These are phyloP conservation scores for Xenosphaeropsis pyriputrescens DNA, from an alignment of 2,329 filamentous ascomycete species.

Conservation along the genomic window DNA sequence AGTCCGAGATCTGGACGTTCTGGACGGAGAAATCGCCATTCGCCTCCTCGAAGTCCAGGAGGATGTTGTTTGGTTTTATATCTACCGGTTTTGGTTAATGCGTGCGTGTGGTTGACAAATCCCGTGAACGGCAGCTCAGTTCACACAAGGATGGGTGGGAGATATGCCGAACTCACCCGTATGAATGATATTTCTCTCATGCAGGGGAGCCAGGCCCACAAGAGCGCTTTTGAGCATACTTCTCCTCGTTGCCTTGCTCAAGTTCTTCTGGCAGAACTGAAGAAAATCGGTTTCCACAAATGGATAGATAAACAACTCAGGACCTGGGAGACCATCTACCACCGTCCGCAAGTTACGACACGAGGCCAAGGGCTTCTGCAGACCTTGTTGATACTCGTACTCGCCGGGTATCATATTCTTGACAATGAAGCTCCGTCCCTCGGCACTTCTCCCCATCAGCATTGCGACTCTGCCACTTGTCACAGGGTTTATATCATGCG, in stretches of 20 bases:
- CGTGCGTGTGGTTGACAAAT: too few relatives aligned
- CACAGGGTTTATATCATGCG: too few relatives aligned
- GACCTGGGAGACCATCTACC: conserved; percentile 5
- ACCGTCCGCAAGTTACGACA: conserved; percentile 15
- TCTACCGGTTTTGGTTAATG: conserved; percentile 12
- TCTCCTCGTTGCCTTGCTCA: conserved; percentile 22
- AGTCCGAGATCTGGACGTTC: conserved; percentile 23
- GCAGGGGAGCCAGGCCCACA: conserved; percentile 21
- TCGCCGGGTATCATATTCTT: conserved; percentile 17
- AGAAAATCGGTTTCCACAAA: conserved; percentile 27
- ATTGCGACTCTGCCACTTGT: too few relatives aligned
- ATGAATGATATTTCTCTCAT: conserved; percentile 22
- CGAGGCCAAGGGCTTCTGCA: conserved; percentile 12
- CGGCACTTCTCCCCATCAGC: conserved; percentile 1
- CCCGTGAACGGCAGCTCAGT: too few relatives aligned
- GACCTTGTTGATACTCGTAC: conserved; percentile 15
- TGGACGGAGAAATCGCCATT: conserved; percentile 8
- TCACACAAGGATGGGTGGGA: neutral
- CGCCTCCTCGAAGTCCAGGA: conserved; percentile 20
- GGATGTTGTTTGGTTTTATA: conserved; percentile 28
- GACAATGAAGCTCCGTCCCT: conserved; percentile 6
- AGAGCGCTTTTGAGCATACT: conserved; percentile 26
- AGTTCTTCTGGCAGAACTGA: conserved; percentile 23
- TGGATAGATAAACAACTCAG: conserved; percentile 25
- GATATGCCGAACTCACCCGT: conserved; percentile 12